Evolutionary conservation across 768 basidiomycete genomes (phyloP).

Genomic region (Suillus paluster): DNA sequence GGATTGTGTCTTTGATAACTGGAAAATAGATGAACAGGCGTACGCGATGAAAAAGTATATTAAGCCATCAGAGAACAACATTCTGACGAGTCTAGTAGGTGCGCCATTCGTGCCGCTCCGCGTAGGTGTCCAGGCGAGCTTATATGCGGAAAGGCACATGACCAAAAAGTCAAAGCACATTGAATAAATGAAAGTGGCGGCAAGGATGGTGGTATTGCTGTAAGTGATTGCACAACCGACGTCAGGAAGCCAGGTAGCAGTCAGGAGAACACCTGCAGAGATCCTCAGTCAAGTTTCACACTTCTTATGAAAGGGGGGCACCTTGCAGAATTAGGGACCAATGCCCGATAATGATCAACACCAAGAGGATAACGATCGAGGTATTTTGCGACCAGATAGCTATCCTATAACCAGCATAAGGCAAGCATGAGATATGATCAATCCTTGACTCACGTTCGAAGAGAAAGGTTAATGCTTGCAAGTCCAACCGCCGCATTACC

Average conservation of each 20-base stretch:
- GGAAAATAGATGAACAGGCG: conserved; percentile 38
- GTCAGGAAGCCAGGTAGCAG: conserved; percentile 55
- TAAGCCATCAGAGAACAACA: conserved; percentile 75
- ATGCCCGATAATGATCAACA: conserved; percentile 66
- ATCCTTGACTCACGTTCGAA: conserved; percentile 43
- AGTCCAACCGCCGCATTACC: conserved; percentile 49
- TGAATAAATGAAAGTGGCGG: conserved; percentile 75
- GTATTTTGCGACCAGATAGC: conserved; percentile 68
- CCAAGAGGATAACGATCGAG: conserved; percentile 52
- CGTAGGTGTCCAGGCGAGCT: conserved; percentile 44
- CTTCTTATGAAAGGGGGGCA: conserved; percentile 14
- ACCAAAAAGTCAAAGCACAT: conserved; percentile 78
- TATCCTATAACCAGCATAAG: conserved; percentile 41
- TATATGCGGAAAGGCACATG: conserved; percentile 61
- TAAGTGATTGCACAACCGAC: conserved; percentile 57
- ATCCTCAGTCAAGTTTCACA: conserved; percentile 2
- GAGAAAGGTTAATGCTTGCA: conserved; percentile 51
- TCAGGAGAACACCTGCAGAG: conserved; percentile 58
- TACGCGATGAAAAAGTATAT: conserved; percentile 80
- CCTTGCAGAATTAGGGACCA: conserved; percentile 76
- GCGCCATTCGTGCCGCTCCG: conserved; percentile 24
- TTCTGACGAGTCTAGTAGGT: conserved; percentile 53
- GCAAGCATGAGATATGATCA: neutral
- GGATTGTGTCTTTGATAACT: neutral
- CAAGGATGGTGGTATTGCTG: conserved; percentile 66